A percentile compares a stretch with the other conserved stretches of the same genome.
phyloP scores from a whole-genome alignment of 805 yeast genomes.

The Metahyphopichia silvanorum region DNA sequence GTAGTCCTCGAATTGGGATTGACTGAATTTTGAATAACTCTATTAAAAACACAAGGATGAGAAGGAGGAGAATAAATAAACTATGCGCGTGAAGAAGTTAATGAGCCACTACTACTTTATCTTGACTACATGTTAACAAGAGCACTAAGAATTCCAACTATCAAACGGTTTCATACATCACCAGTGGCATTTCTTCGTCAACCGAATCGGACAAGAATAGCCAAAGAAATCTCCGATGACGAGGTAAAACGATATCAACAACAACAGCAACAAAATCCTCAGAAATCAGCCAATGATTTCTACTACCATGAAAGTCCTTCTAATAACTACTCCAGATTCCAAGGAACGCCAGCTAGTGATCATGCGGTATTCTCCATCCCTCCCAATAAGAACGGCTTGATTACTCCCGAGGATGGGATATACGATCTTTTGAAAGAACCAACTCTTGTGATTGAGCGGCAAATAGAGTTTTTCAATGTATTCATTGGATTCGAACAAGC shows the following conservation, averaged over 20 bases:
- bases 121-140: no score
- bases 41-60: no score
- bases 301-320: constrained; percentile 29
- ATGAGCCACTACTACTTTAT: no score
- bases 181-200: no score
- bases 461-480: constrained; percentile 83
- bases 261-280: constrained; percentile 8
- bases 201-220: constrained; percentile 20
- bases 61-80: no score
- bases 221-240: constrained; percentile 33
- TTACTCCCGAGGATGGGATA: constrained; percentile 57
- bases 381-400: constrained; percentile 47
- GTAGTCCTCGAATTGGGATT: no score
- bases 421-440: constrained; percentile 70
- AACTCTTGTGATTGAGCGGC: constrained; percentile 81
- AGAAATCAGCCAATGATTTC: constrained; percentile 10
- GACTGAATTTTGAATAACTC: no score
- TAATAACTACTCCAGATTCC: constrained; percentile 14
- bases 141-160: no score
- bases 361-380: constrained; percentile 32
- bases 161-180: no score
- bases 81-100: no score
- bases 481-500: constrained; percentile 91
- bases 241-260: constrained; percentile 24
- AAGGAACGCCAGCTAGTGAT: constrained; percentile 24